A percentile compares a stretch with the other conserved stretches of the same genome.
Evolutionary conservation across 2,329 filamentous ascomycete species (phyloP).

Genomic region (Diaporthe nobilis): DNA sequence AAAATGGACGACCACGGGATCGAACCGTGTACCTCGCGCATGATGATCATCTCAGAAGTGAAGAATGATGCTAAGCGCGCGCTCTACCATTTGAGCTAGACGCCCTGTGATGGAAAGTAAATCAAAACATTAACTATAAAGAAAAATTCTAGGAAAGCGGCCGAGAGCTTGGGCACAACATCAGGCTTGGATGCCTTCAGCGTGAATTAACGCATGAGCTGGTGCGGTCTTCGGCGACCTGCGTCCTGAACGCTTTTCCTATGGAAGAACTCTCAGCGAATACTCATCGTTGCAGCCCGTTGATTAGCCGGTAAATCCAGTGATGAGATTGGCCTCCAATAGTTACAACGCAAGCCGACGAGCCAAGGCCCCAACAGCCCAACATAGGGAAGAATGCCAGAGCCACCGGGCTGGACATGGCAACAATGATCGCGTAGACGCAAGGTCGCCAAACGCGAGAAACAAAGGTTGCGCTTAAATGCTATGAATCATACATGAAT

Average conservation of each 20-base stretch:
- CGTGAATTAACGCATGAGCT: too few species aligned
- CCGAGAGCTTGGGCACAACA: neutral
- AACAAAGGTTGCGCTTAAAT: too few species aligned
- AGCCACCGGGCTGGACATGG: too few species aligned
- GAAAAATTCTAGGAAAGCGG: neutral
- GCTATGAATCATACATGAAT: neutral
- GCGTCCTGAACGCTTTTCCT: neutral
- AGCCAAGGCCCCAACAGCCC: too few species aligned
- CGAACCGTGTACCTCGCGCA: conserved; percentile 39
- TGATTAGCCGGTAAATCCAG: neutral
- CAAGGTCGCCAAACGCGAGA: too few species aligned
- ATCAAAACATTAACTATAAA: fast-evolving
- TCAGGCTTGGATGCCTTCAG: neutral
- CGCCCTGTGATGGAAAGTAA: neutral
- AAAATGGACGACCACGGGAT: conserved; percentile 39
- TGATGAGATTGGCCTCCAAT: neutral
- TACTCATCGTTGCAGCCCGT: neutral
- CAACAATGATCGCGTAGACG: too few species aligned
- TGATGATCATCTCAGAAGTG: neutral
- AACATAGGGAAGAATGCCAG: too few species aligned
- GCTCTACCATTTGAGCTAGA: conserved; percentile 40
- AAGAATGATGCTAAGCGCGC: conserved; percentile 32
- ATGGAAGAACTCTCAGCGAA: too few species aligned
- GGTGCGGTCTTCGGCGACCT: neutral
- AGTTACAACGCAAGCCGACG: too few species aligned